phyloP scores from a whole-genome alignment of 768 basidiomycete species.

The Agaricus sinodeliciosus region DNA sequence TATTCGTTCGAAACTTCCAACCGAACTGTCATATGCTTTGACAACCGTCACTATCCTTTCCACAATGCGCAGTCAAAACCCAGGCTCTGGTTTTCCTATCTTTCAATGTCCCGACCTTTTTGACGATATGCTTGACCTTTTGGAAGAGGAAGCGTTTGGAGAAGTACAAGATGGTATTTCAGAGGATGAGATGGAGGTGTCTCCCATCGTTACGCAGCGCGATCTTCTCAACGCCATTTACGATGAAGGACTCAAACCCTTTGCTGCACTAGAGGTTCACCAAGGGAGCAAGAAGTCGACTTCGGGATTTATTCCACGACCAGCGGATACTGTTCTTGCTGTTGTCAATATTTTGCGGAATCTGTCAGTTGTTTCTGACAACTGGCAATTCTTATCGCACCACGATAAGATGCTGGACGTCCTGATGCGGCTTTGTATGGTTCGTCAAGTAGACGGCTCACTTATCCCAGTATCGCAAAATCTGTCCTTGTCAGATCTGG shows the following conservation, averaged over 20 bases:
- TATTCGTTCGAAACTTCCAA: conserved; percentile 74
- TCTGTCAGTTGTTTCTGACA: conserved; percentile 70
- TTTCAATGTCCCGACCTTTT: conserved; percentile 72
- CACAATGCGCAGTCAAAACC: conserved; percentile 63
- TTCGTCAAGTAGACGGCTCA: conserved; percentile 29
- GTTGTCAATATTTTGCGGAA: conserved; percentile 83
- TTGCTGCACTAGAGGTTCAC: conserved; percentile 45
- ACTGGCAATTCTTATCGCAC: conserved; percentile 56
- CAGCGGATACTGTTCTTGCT: conserved; percentile 61
- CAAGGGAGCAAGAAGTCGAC: conserved; percentile 45
- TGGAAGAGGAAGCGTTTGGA: conserved; percentile 75
- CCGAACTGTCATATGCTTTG: conserved; percentile 85
- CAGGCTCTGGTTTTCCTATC: conserved; percentile 68
- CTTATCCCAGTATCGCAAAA: conserved; percentile 43
- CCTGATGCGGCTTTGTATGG: conserved; percentile 60
- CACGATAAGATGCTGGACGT: conserved; percentile 60
- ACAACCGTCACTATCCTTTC: conserved; percentile 82
- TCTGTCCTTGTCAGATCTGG: conserved; percentile 65
- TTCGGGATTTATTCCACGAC: conserved; percentile 56
- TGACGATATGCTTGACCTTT: conserved; percentile 80
- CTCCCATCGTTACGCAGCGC: conserved; percentile 50
- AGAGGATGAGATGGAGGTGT: conserved; percentile 19
- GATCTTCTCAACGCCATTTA: conserved; percentile 53
- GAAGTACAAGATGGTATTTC: conserved; percentile 31
- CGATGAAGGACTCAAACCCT: conserved; percentile 52